A percentile compares a stretch with the other conserved stretches of the same genome.
Conservation (phyloP, 148 eudicot species). For the Rhododendron ferrugineum region DNA sequence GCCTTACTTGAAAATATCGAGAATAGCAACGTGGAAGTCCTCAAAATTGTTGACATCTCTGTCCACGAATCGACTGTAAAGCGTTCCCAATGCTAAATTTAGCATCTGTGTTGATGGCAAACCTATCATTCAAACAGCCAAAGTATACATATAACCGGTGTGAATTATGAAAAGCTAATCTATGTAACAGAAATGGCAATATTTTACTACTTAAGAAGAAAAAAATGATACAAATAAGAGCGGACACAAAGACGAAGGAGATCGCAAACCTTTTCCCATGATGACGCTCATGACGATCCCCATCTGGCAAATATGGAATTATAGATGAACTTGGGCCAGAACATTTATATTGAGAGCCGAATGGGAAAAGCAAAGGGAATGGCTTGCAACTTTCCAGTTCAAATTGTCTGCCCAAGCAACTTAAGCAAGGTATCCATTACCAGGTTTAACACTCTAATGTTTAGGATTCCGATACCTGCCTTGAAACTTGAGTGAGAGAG, state of each 20-base stretch:
- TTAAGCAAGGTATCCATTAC: constrained; percentile 21
- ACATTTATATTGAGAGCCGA: constrained; percentile 4
- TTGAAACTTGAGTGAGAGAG: constrained; percentile 9
- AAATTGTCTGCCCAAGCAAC: constrained; percentile 14
- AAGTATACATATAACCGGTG: neutral
- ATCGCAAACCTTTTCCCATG: constrained; percentile 44
- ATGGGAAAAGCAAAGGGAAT: constrained; percentile 1
- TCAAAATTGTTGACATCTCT: constrained; percentile 47
- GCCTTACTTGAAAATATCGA: constrained; percentile 72
- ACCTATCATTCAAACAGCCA: constrained; percentile 29
- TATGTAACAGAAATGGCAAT: neutral
- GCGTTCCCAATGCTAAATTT: constrained; percentile 45
- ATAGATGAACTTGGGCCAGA: too few relatives aligned
- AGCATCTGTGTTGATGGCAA: constrained; percentile 53
- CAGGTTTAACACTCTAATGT: neutral
- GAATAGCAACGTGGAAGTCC: constrained; percentile 64
- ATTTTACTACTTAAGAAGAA: neutral
- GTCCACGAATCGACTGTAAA: constrained; percentile 46
- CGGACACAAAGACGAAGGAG: neutral
- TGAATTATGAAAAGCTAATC: neutral
- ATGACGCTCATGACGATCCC: constrained; percentile 44
- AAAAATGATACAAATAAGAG: neutral
- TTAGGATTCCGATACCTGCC: constrained; percentile 19
- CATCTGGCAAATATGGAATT: constrained; percentile 29
- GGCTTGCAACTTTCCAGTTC: constrained; percentile 4